Evolutionary conservation across 257 asterid species (phyloP).

Genomic region (Orobanche coerulescens): DNA sequence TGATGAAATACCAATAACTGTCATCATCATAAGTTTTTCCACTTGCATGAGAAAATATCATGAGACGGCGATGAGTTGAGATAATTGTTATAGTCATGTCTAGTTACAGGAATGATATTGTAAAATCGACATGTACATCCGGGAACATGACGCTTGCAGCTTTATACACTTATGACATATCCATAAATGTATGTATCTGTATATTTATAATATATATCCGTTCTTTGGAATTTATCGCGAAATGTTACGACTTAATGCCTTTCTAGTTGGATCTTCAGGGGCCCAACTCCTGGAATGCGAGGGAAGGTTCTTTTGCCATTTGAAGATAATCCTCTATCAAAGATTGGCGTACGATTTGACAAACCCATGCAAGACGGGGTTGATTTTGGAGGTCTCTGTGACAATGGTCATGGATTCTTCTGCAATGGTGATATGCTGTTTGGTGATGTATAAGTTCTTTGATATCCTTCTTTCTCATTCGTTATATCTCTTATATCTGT

Average conservation of each 20-base stretch:
- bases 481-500: slow-evolving; percentile 20
- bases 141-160: too few species aligned
- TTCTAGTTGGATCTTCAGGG: slow-evolving; percentile 51
- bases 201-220: not conserved
- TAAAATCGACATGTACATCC: too few species aligned
- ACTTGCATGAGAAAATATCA: too few species aligned
- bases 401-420: slow-evolving; percentile 78
- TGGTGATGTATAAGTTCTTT: slow-evolving; percentile 2
- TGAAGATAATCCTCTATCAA: slow-evolving; percentile 68
- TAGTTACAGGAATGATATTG: too few species aligned
- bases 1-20: too few species aligned
- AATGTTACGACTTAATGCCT: slow-evolving; percentile 14
- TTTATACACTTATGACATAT: not conserved
- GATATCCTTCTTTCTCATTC: slow-evolving; percentile 9
- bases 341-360: slow-evolving; percentile 89
- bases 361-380: slow-evolving; percentile 72
- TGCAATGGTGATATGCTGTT: slow-evolving; percentile 66
- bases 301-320: slow-evolving; percentile 78
- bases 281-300: slow-evolving; percentile 71
- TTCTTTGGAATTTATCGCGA: slow-evolving; percentile 1
- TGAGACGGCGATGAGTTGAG: too few species aligned
- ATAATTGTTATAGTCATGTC: too few species aligned
- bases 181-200: not conserved
- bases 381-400: slow-evolving; percentile 88
- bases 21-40: too few species aligned